Base-by-base conservation (phyloP, 257 asterid genomes). In the Ehretia macrophylla region DNA sequence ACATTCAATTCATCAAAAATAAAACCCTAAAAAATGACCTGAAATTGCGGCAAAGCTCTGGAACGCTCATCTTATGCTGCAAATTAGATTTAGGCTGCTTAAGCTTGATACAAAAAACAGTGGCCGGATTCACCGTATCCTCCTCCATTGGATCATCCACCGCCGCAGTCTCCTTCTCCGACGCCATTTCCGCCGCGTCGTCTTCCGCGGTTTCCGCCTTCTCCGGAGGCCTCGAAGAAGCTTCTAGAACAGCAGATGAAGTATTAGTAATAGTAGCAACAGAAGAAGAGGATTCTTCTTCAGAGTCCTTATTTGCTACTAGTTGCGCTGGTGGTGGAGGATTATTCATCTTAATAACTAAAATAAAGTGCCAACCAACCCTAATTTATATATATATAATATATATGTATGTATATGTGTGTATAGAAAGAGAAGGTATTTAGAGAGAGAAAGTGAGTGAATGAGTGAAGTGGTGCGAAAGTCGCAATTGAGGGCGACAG, bases 401-500 rank as follows among this genome's bases (percentile, higher is more conserved):
- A 27, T 3, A 27, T 27, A 27, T 27, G 6, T 27, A 27, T 27
- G 6, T 27, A 27, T 27, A 27, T 59, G 14, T 22, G 27, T 8
- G n/a, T 13, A n/a, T 17, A 16, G 52, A 16, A 19, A 47, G 52
- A 47, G 5, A 47, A 14, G 14, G 52, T 22, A 62, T 42, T 32
- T 58, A 55, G 42, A 73, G 37, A 58, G 51, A 55, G 69, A 68
- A 59, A 47, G 57, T 59, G 68, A 45, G 70, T 60, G 74, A 63
- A 77, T 44, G 71, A 35, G 78, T 17, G 69, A 81, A 67, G 78
- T 58, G 81, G 80, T 72, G 75, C 54, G 81, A 83, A 85, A 84
- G 94, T 79, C 89, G 75, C 84, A 48, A 72, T 59, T 90, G 97
- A 90, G 76, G 97, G 96, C 95, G 97, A 90, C 97, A 90, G 97